Percentiles rank a stretch among this genome's conserved stretches.
Evolutionary conservation across 176 grass and related monocot species (phyloP).

Genomic region (Metroxylon sagu): DNA sequence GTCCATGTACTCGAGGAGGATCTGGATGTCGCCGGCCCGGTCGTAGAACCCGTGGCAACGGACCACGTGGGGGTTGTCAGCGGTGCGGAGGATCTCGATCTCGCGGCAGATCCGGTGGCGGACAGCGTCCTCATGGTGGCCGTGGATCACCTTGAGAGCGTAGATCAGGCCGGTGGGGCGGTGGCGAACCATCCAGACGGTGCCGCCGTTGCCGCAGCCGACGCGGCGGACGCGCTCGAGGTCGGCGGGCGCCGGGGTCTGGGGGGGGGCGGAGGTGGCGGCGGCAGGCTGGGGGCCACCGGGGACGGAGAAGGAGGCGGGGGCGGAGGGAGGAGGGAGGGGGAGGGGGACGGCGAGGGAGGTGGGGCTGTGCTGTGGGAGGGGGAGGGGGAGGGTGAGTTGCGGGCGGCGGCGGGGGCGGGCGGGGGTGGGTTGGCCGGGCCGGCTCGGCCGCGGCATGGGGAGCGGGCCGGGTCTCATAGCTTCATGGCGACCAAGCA

Average conservation of each 20-base stretch:
- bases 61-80: constrained; percentile 44
- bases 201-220: constrained; percentile 40
- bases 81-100: constrained; percentile 34
- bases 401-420: no score
- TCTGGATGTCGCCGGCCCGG: constrained; percentile 17
- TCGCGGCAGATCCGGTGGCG: constrained; percentile 21
- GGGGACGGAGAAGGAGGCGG: not conserved
- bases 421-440: no score
- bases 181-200: constrained; percentile 41
- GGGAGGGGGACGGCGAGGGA: no score
- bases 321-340: no score
- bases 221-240: constrained; percentile 31
- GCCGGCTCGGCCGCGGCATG: no score
- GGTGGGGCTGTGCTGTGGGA: no score
- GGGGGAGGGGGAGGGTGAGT: no score
- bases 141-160: constrained; percentile 44
- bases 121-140: constrained; percentile 15
- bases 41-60: constrained; percentile 36
- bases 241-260: not conserved
- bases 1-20: constrained; percentile 40
- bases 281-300: not conserved
- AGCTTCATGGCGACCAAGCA: no score
- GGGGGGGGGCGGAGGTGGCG: not conserved
- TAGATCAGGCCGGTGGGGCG: constrained; percentile 25
- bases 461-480: no score